Evolutionary conservation across 2,329 filamentous ascomycete species (phyloP).

Genomic region (Gremmenia infestans): DNA sequence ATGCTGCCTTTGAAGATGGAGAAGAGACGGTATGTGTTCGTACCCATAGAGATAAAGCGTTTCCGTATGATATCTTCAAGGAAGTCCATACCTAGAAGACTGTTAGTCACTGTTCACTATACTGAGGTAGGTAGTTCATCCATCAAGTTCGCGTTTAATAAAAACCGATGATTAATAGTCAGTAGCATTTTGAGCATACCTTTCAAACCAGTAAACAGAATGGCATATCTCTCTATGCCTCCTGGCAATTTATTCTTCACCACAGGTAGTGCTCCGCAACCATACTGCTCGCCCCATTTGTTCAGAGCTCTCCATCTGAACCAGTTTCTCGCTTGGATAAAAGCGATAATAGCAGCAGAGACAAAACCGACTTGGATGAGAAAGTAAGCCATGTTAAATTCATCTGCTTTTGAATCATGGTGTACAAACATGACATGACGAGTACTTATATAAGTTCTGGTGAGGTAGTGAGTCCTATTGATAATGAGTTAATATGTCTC

Average conservation of each 20-base stretch:
- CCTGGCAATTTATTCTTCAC: constrained; percentile 16
- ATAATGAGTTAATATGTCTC: too few relatives aligned
- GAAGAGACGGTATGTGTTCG: constrained; percentile 12
- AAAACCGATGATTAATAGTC: not conserved
- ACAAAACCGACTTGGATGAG: not conserved
- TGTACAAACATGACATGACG: too few relatives aligned
- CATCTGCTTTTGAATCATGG: not conserved
- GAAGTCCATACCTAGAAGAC: constrained; percentile 16
- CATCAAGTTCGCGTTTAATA: not conserved
- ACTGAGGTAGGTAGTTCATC: not conserved
- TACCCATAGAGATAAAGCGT: constrained; percentile 9
- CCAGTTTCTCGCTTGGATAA: constrained; percentile 11
- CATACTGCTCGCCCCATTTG: constrained; percentile 18
- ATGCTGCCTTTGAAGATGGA: constrained; percentile 29
- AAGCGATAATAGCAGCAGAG: constrained; percentile 1
- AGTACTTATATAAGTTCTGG: too few relatives aligned
- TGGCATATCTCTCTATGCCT: constrained; percentile 15
- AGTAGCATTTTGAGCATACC: constrained; percentile 5
- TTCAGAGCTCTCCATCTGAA: constrained; percentile 15
- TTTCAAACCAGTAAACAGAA: constrained; percentile 13
- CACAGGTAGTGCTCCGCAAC: constrained; percentile 14
- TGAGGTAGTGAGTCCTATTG: too few relatives aligned
- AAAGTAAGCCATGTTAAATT: not conserved
- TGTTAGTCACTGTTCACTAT: constrained; percentile 1
- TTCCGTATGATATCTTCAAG: constrained; percentile 20